A percentile compares a stretch with the other conserved stretches of the same genome.
These are phyloP conservation scores for Trametopsis cervina DNA, from an alignment of 768 basidiomycete species.

Conservation along the genomic window DNA sequence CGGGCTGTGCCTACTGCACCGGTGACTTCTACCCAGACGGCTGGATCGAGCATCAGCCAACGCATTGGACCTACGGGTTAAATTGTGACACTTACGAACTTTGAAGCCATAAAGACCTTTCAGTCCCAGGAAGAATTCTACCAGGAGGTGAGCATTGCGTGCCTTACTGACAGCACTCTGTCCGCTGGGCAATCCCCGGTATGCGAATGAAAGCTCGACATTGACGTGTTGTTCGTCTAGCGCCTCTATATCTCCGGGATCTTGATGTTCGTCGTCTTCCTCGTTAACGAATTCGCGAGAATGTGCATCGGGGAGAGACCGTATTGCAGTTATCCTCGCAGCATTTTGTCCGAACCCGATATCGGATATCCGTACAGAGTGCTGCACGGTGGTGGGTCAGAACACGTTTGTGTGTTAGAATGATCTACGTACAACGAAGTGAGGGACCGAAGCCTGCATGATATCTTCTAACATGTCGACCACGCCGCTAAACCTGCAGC, in stretches of 20 bases:
- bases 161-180: slow-evolving; percentile 28
- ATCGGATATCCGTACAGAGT: slow-evolving; percentile 65
- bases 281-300: slow-evolving; percentile 11
- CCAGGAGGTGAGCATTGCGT: slow-evolving; percentile 56
- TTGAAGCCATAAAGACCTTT: slow-evolving; percentile 32
- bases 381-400: slow-evolving; percentile 13
- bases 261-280: slow-evolving; percentile 25
- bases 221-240: slow-evolving; percentile 48
- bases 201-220: slow-evolving; percentile 65
- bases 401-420: slow-evolving; percentile 18
- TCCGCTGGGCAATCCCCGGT: slow-evolving; percentile 47
- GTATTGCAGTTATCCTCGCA: slow-evolving; percentile 61
- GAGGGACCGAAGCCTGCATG: slow-evolving; percentile 46
- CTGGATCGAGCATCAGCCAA: slow-evolving; percentile 43
- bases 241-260: slow-evolving; percentile 18
- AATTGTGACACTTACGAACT: slow-evolving; percentile 19
- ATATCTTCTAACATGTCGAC: slow-evolving; percentile 61
- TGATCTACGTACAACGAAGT: slow-evolving; percentile 26
- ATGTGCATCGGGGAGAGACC: slow-evolving; percentile 44
- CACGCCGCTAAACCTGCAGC: slow-evolving; percentile 35
- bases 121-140: slow-evolving; percentile 60
- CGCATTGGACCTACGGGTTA: neutral
- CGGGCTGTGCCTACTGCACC: slow-evolving; percentile 58
- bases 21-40: slow-evolving; percentile 68
- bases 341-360: slow-evolving; percentile 64